Conservation (phyloP, 345 rosid species). For the Eutrema japonicum region DNA sequence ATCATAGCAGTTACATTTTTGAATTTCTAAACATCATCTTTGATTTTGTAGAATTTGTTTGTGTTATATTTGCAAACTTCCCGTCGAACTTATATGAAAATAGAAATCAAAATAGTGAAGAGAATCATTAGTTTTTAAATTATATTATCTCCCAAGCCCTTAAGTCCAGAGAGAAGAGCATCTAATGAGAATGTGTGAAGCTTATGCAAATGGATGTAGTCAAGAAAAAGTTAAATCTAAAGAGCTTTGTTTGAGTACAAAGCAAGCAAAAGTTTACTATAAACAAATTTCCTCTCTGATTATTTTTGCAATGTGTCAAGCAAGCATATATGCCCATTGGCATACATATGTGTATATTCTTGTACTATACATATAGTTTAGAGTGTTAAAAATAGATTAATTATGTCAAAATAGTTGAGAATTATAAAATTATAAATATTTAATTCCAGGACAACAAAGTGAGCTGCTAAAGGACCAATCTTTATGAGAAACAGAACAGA, state of each 20-base stretch:
- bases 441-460: slow-evolving; percentile 42
- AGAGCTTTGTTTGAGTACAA: slow-evolving; percentile 73
- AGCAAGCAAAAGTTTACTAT: slow-evolving; percentile 66
- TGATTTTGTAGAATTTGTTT: background rate
- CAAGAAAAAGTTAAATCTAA: slow-evolving; percentile 35
- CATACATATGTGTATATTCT: slow-evolving; percentile 27
- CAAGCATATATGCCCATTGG: slow-evolving; percentile 75
- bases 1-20: background rate
- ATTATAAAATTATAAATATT: slow-evolving; percentile 30
- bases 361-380: slow-evolving; percentile 11
- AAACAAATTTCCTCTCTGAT: slow-evolving; percentile 42
- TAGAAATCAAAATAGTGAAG: background rate
- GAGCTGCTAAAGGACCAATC: slow-evolving; percentile 55
- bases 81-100: background rate
- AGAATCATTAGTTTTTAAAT: background rate
- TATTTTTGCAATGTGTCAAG: slow-evolving; percentile 54
- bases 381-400: background rate
- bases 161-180: slow-evolving; percentile 9
- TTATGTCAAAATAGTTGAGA: background rate
- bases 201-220: slow-evolving; percentile 42
- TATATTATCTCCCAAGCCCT: background rate
- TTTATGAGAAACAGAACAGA: slow-evolving; percentile 45
- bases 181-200: slow-evolving; percentile 45
- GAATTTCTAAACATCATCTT: background rate
- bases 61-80: background rate